Base-by-base conservation (phyloP, 345 rosid species). In the Populus ilicifolia region DNA sequence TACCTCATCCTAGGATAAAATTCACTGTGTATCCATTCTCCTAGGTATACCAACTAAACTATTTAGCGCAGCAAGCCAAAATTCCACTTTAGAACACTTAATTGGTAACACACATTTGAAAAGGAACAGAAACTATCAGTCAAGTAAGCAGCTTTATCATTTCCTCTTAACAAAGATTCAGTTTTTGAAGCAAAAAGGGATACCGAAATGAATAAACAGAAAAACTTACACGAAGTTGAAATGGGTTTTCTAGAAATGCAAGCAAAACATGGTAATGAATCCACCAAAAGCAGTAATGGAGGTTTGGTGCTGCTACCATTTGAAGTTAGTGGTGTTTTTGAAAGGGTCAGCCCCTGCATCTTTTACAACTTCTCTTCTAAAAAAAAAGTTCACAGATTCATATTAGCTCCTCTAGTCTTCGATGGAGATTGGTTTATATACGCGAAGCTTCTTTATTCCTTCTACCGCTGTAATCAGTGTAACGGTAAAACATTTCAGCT, bases 211-310 rank as follows among this genome's bases (percentile, higher is more conserved):
- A 5, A 1, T 46, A 76, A 25, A 48, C 5, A 48, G 25, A 50
- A 74, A 25, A 81, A 81, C 88, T 83, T 84, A 94, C 97, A 73
- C 27, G 90, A 85, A 75, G 82, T 69, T 43, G 84, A 83, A 46
- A 71, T 59, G 79, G 80, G 78, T 66, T 72, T 79, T 74, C 70
- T 85, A n/a, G 89, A 85, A 50, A 67, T 72, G 73, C 78, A 72
- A 29, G 85, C 84, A 72, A 78, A 69, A 86, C 80, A 81, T 41
- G 93, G 90, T 18, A 93, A 77, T 12, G 92, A 90, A 70, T 89
- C 88, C 66, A 84, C 84, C n/a, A 82, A 25, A 79, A 80, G 78
- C 71, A 88, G 75, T 54, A 87, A 82, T 5, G 92, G 91, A 83
- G 85, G 85, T 81, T 84, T 89, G 25, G 14, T 23, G 64, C 27